Evolutionary conservation across 495 filamentous ascomycete genomes (phyloP).

Genomic region (Aspergillus bridgeri): DNA sequence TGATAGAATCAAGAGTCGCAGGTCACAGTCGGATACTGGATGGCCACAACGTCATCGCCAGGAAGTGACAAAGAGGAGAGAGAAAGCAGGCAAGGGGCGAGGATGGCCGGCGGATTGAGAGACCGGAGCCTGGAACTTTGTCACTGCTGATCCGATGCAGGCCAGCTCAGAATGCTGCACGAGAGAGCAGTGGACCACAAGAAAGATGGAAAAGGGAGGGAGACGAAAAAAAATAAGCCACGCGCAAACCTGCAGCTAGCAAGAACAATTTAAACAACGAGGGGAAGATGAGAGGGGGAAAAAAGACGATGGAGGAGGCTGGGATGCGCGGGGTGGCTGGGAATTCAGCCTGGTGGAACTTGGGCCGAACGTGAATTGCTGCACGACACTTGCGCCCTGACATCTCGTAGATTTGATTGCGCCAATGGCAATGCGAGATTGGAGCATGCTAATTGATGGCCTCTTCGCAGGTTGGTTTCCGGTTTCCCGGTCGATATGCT

Average conservation of each 20-base stretch:
- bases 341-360: too few relatives aligned
- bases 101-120: not conserved
- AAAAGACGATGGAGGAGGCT: not conserved
- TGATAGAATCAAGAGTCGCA: not conserved
- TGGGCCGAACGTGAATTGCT: too few relatives aligned
- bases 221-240: not conserved
- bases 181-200: not conserved
- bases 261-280: not conserved
- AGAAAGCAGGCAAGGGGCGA: not conserved
- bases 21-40: not conserved
- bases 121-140: not conserved
- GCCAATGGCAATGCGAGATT: too few relatives aligned
- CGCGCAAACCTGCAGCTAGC: not conserved
- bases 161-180: not conserved
- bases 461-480: too few relatives aligned
- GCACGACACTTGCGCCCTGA: too few relatives aligned
- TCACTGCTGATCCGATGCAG: slow-evolving; percentile 6
- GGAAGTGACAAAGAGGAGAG: not conserved
- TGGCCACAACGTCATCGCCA: slow-evolving; percentile 11
- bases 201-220: not conserved
- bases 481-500: too few relatives aligned
- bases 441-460: too few relatives aligned
- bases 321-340: too few relatives aligned
- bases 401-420: too few relatives aligned
- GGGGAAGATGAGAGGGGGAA: not conserved